Conservation (phyloP, 2,329 filamentous ascomycete species). For the Fonsecaea nubica region DNA sequence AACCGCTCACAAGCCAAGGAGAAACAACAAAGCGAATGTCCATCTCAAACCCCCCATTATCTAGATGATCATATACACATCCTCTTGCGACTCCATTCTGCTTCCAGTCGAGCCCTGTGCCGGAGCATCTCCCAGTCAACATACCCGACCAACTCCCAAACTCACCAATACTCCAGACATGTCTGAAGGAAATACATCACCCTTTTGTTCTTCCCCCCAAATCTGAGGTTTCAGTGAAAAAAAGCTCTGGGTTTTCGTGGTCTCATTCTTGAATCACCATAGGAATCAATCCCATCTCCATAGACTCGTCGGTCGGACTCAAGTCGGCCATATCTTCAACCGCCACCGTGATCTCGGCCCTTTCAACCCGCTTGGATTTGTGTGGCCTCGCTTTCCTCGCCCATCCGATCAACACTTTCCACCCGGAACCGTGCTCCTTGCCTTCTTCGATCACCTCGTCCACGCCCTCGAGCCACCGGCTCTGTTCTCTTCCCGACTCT, state of each 20-base stretch:
- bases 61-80: neutral
- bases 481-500: constrained; percentile 72
- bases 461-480: constrained; percentile 59
- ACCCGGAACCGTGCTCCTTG: constrained; percentile 62
- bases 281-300: constrained; percentile 34
- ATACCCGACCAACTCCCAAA: constrained; percentile 2
- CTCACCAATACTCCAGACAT: neutral
- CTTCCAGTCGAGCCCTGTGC: neutral
- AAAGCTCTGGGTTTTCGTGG: neutral
- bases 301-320: constrained; percentile 21
- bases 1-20: no score
- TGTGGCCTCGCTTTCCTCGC: constrained; percentile 57
- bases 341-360: constrained; percentile 34
- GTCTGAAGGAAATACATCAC: neutral
- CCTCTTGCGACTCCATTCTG: neutral
- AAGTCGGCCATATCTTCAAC: constrained; percentile 32
- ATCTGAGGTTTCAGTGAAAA: neutral
- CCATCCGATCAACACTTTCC: constrained; percentile 67
- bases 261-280: constrained; percentile 34
- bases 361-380: constrained; percentile 18
- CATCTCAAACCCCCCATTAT: neutral
- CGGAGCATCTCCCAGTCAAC: neutral
- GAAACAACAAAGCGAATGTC: constrained; percentile 1
- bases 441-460: constrained; percentile 66
- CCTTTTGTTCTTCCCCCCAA: neutral